Conservation (phyloP, 192 early-diverging fungal species). For the Chytriomyces sp. region DNA sequence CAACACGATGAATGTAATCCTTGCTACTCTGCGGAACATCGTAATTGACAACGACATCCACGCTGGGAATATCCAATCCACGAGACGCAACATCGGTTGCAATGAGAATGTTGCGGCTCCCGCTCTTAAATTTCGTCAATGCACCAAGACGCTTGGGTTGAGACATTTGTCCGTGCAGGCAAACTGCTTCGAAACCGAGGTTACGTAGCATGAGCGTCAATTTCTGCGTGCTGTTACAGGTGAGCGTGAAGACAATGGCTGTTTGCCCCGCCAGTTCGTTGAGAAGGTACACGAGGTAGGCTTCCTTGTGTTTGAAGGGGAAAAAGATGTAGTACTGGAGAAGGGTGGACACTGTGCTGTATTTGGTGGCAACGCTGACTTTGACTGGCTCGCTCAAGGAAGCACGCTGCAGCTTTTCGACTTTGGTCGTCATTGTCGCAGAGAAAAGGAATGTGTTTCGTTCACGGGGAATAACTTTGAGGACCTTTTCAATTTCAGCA, state of each 20-base stretch:
- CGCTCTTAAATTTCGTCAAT: constrained; percentile 92
- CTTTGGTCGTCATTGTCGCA: constrained; percentile 98
- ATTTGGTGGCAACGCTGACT: constrained; percentile 90
- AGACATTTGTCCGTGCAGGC: constrained; percentile 89
- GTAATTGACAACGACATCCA: constrained; percentile 96
- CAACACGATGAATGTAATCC: constrained; percentile 97
- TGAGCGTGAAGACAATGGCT: constrained; percentile 91
- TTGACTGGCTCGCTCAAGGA: constrained; percentile 92
- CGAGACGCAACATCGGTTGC: constrained; percentile 94
- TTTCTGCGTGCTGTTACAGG: constrained; percentile 84
- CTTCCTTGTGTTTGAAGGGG: constrained; percentile 95
- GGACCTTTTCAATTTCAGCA: constrained; percentile 93
- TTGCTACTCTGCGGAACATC: constrained; percentile 91
- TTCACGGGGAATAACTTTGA: constrained; percentile 90
- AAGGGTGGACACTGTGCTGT: constrained; percentile 91
- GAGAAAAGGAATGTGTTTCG: constrained; percentile 94
- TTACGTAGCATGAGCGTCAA: constrained; percentile 87
- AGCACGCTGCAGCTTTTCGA: constrained; percentile 94
- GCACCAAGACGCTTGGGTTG: constrained; percentile 93
- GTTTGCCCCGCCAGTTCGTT: constrained; percentile 91
- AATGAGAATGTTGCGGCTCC: constrained; percentile 83
- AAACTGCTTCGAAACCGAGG: constrained; percentile 92
- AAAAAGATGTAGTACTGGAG: constrained; percentile 97
- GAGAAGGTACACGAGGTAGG: constrained; percentile 88
- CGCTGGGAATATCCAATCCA: constrained; percentile 92